Evolutionary conservation across 495 filamentous ascomycete genomes (phyloP).

Genomic region (Friedmanniomyces endolithicus): DNA sequence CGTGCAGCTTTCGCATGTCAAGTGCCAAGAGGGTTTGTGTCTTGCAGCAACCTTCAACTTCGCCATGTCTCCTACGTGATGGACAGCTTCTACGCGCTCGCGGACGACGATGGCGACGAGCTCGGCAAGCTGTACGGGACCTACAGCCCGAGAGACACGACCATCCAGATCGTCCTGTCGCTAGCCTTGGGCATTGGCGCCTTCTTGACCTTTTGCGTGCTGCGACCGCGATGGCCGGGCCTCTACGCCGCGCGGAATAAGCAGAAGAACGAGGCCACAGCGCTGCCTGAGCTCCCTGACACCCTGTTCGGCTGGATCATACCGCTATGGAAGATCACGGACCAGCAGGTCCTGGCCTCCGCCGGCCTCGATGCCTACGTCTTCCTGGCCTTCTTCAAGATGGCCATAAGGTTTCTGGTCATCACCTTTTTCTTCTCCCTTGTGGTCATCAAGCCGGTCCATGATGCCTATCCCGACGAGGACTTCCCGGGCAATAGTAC

Average conservation of each 20-base stretch:
- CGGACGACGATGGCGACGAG: slow-evolving; percentile 16
- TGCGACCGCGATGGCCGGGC: slow-evolving; percentile 83
- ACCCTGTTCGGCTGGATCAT: slow-evolving; percentile 91
- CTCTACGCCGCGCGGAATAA: slow-evolving; percentile 84
- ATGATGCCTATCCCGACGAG: slow-evolving; percentile 51
- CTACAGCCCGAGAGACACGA: slow-evolving; percentile 39
- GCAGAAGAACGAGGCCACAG: slow-evolving; percentile 52
- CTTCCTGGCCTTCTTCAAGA: slow-evolving; percentile 87
- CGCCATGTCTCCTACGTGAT: slow-evolving; percentile 4
- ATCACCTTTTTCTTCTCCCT: slow-evolving; percentile 68
- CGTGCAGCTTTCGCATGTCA: not conserved
- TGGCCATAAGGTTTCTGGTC: slow-evolving; percentile 72
- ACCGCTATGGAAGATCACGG: slow-evolving; percentile 72
- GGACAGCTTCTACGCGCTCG: slow-evolving; percentile 8
- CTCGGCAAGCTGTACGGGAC: slow-evolving; percentile 21
- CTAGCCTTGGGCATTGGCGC: slow-evolving; percentile 43
- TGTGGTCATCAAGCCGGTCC: slow-evolving; percentile 72
- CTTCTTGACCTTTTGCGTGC: slow-evolving; percentile 54
- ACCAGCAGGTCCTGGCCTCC: slow-evolving; percentile 77
- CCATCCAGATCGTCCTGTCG: slow-evolving; percentile 49
- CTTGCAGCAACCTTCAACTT: not conserved
- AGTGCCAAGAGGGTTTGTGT: no score
- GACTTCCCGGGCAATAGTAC: slow-evolving; percentile 33
- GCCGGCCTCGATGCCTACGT: slow-evolving; percentile 94
- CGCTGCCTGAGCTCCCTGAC: slow-evolving; percentile 71